A percentile compares a stretch with the other conserved stretches of the same genome.
Evolutionary conservation across 2,329 filamentous ascomycete genomes (phyloP).

Genomic region (Pezicula radicicola): DNA sequence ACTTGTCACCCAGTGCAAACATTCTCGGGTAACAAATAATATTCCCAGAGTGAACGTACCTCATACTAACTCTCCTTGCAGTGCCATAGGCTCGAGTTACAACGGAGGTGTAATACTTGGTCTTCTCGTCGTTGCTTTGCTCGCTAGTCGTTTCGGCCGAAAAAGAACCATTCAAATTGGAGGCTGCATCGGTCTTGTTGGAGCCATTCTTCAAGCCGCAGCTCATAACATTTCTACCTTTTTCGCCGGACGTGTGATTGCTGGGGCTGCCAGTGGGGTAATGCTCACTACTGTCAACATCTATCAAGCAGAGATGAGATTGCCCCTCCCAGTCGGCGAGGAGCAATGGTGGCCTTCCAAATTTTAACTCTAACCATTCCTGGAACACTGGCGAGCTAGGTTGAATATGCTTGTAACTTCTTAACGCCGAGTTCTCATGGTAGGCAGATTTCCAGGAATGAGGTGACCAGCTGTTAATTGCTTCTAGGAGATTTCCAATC

Average conservation of each 20-base stretch:
- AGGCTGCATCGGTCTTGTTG: slow-evolving; percentile 49
- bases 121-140: slow-evolving; percentile 36
- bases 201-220: slow-evolving; percentile 40
- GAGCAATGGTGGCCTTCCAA: not conserved
- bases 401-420: not conserved
- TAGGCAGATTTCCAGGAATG: not conserved
- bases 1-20: not conserved
- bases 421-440: not conserved
- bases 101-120: slow-evolving; percentile 47
- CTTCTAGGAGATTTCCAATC: not conserved
- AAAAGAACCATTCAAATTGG: slow-evolving; percentile 52
- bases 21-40: not conserved
- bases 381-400: not conserved
- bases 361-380: not conserved
- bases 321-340: not conserved
- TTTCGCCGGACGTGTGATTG: not conserved
- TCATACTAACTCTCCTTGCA: slow-evolving; percentile 27
- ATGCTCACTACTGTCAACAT: not conserved
- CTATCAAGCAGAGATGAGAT: not conserved
- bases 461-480: not conserved
- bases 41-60: not conserved
- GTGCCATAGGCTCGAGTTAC: slow-evolving; percentile 40
- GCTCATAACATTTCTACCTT: slow-evolving; percentile 21
- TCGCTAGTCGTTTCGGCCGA: slow-evolving; percentile 51
- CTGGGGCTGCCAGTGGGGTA: not conserved